phyloP scores from a whole-genome alignment of 345 rosid species.

The Corchorus olitorius region DNA sequence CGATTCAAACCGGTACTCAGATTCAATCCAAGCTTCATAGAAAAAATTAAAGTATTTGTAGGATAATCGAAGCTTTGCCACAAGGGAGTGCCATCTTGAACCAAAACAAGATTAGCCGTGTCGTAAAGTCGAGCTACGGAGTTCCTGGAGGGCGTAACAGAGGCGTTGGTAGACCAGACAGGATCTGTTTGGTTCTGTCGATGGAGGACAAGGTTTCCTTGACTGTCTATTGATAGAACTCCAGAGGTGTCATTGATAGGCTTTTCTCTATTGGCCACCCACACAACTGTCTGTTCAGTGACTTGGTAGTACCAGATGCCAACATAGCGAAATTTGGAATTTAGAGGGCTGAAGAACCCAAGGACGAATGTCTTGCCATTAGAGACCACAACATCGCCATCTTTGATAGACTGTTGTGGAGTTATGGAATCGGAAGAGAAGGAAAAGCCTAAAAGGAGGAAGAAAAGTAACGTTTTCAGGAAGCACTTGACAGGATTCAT shows the following conservation, averaged over 20 bases:
- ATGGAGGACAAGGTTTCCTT: conserved; percentile 43
- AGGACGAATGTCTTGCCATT: conserved; percentile 36
- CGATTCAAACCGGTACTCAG: conserved; percentile 31
- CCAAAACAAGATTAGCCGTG: conserved; percentile 58
- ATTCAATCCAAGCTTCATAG: conserved; percentile 61
- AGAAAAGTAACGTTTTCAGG: conserved; percentile 11
- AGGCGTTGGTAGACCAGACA: conserved; percentile 54
- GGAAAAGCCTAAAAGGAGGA: conserved; percentile 24
- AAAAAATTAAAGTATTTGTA: conserved; percentile 42
- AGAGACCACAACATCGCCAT: conserved; percentile 47
- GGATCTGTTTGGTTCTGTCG: conserved; percentile 30
- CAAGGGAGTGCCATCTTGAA: too few species aligned
- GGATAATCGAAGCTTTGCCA: too few species aligned
- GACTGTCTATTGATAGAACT: conserved; percentile 33
- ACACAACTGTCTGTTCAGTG: too few species aligned
- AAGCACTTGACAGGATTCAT: conserved; percentile 10
- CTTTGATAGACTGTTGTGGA: conserved; percentile 35
- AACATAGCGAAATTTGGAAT: conserved; percentile 36
- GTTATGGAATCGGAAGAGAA: too few species aligned
- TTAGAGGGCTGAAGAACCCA: conserved; percentile 55
- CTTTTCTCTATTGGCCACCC: neutral
- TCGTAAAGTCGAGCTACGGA: conserved; percentile 53
- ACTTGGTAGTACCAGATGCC: too few species aligned
- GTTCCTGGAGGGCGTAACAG: conserved; percentile 18
- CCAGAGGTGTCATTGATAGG: conserved; percentile 52